These are phyloP conservation scores for Nyctanthes arbortristis DNA, from an alignment of 257 asterid species.

Conservation along the genomic window DNA sequence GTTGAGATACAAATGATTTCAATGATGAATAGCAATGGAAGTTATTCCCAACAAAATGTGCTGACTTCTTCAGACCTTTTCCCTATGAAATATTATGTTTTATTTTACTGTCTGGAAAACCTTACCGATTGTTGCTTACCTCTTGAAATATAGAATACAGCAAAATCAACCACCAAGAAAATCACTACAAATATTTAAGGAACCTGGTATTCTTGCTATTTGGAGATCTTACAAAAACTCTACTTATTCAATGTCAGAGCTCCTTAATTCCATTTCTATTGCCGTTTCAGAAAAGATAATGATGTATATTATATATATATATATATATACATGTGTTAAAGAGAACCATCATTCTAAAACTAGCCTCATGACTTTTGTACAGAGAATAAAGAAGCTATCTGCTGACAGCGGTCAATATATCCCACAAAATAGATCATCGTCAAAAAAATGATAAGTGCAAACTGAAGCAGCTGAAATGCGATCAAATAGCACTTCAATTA, in stretches of 20 bases:
- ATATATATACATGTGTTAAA: too few relatives aligned
- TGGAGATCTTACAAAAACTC: not conserved
- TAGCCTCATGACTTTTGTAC: not conserved
- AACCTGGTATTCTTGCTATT: not conserved
- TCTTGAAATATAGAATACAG: not conserved
- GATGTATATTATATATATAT: too few relatives aligned
- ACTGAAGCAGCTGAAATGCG: not conserved
- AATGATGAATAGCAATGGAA: not conserved
- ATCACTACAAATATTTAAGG: not conserved
- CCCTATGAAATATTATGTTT: not conserved
- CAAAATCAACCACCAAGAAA: not conserved
- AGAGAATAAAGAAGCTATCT: not conserved
- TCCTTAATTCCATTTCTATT: too few relatives aligned
- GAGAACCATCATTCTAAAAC: too few relatives aligned
- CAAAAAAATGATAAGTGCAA: not conserved
- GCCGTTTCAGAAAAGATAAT: too few relatives aligned
- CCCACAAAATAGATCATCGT: not conserved
- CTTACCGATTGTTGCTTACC: not conserved
- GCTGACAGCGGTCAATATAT: not conserved
- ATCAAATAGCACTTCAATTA: not conserved
- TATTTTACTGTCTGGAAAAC: not conserved
- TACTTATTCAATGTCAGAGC: too few relatives aligned
- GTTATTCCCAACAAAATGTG: not conserved
- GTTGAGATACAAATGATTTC: not conserved
- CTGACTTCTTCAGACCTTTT: not conserved